phyloP scores from a whole-genome alignment of 352 stramenopile species.

The Globisporangium paddicum region DNA sequence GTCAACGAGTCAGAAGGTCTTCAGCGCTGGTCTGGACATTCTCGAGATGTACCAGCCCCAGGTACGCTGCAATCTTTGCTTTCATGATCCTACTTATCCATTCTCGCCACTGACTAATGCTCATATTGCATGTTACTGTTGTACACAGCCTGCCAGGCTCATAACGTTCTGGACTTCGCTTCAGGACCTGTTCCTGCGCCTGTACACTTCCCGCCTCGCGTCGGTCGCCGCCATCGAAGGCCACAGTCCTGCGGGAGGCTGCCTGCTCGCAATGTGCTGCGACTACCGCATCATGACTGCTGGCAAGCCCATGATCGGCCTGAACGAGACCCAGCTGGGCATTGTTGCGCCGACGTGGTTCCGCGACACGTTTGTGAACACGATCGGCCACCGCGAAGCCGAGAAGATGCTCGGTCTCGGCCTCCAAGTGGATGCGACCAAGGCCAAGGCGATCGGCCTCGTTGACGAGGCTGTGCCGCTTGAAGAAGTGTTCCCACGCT shows the following conservation, averaged over 20 bases:
- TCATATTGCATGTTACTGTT: not conserved
- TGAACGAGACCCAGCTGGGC: conserved; percentile 94
- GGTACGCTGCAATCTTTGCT: conserved; percentile 18
- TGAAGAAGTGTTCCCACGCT: conserved; percentile 70
- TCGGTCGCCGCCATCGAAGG: conserved; percentile 89
- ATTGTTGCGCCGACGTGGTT: conserved; percentile 88
- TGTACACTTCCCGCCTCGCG: conserved; percentile 90
- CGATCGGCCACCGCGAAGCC: conserved; percentile 74
- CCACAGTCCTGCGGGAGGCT: conserved; percentile 91
- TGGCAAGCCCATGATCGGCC: conserved; percentile 86
- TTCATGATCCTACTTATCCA: not conserved
- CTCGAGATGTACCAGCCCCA: conserved; percentile 90
- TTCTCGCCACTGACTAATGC: not conserved
- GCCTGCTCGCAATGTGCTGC: conserved; percentile 92
- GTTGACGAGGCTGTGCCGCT: conserved; percentile 73
- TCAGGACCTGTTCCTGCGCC: conserved; percentile 90
- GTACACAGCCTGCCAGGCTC: conserved; percentile 42
- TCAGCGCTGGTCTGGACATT: conserved; percentile 92
- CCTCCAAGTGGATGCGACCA: conserved; percentile 70
- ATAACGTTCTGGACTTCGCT: conserved; percentile 90
- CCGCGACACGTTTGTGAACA: conserved; percentile 79
- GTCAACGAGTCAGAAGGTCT: conserved; percentile 78
- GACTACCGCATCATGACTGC: conserved; percentile 94
- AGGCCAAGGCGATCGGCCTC: conserved; percentile 69
- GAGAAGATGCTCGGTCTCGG: conserved; percentile 85